These are phyloP conservation scores for Plantago elongata DNA, from an alignment of 257 asterid species.

Conservation along the genomic window DNA sequence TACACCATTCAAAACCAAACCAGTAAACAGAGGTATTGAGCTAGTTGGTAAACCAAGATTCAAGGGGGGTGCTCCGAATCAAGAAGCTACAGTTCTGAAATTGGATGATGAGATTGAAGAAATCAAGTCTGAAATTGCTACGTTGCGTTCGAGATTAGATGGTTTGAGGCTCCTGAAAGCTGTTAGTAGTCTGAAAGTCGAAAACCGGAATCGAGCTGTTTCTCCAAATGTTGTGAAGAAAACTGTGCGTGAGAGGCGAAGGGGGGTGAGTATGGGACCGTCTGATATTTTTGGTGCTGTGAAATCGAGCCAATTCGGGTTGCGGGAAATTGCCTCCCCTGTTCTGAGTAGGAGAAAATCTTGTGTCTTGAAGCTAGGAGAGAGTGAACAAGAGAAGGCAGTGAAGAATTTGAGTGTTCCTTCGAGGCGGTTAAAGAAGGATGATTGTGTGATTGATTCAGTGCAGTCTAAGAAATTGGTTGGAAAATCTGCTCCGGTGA, in stretches of 20 bases:
- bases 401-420: constrained; percentile 32
- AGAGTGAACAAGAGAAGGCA: constrained; percentile 55
- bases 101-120: constrained; percentile 70
- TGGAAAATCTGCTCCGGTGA: constrained; percentile 39
- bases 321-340: constrained; percentile 51
- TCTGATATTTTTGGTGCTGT: constrained; percentile 46
- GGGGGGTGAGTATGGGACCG: constrained; percentile 80
- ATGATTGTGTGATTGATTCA: constrained; percentile 38
- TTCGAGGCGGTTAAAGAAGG: constrained; percentile 65
- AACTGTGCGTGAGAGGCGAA: constrained; percentile 35
- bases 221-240: constrained; percentile 61
- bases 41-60: constrained; percentile 31
- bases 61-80: constrained; percentile 19
- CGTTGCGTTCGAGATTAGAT: constrained; percentile 59
- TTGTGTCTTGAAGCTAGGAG: constrained; percentile 64
- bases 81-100: constrained; percentile 17
- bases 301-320: constrained; percentile 32
- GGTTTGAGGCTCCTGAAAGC: constrained; percentile 51
- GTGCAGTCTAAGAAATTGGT: constrained; percentile 85
- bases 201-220: constrained; percentile 45
- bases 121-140: constrained; percentile 55
- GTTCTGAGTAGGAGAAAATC: constrained; percentile 67
- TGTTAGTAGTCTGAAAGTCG: constrained; percentile 38
- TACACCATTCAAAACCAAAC: constrained; percentile 46
- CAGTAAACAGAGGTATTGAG: constrained; percentile 20